Conservation (phyloP, 805 yeast genomes). For the Metschnikowia kunwiensis region DNA sequence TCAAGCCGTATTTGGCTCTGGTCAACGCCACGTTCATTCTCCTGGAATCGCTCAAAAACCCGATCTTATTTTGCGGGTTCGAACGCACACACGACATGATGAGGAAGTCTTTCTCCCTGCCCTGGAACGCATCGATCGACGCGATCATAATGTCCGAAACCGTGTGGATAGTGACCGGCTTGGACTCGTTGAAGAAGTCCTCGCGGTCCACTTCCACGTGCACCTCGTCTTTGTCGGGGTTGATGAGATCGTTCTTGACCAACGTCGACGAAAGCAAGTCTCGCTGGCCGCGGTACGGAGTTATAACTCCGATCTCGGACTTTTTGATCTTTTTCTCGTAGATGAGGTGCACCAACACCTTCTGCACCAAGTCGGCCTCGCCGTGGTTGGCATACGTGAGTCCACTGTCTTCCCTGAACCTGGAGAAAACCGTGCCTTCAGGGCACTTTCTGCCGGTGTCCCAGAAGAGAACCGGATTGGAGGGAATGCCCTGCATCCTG, state of each 20-base stretch:
- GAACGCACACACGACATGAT: slow-evolving; percentile 58
- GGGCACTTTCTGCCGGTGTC: slow-evolving; percentile 48
- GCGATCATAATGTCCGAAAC: slow-evolving; percentile 45
- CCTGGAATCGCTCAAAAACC: slow-evolving; percentile 80
- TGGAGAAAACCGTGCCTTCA: slow-evolving; percentile 50
- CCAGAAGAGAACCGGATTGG: slow-evolving; percentile 57
- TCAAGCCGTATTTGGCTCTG: slow-evolving; percentile 79
- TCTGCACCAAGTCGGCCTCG: slow-evolving; percentile 49
- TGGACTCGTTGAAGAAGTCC: slow-evolving; percentile 47
- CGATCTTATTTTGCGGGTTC: slow-evolving; percentile 69
- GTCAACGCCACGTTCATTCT: slow-evolving; percentile 88
- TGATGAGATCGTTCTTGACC: slow-evolving; percentile 50
- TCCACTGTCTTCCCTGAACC: slow-evolving; percentile 49
- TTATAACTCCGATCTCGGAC: slow-evolving; percentile 55
- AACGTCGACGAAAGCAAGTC: slow-evolving; percentile 54
- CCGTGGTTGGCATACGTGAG: slow-evolving; percentile 56
- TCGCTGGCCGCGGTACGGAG: slow-evolving; percentile 76
- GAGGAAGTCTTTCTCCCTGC: slow-evolving; percentile 53
- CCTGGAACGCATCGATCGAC: slow-evolving; percentile 55
- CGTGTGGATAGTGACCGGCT: slow-evolving; percentile 48
- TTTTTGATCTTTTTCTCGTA: slow-evolving; percentile 50
- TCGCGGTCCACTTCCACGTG: slow-evolving; percentile 59
- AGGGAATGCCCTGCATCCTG: slow-evolving; percentile 40
- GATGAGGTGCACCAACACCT: slow-evolving; percentile 48
- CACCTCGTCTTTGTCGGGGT: slow-evolving; percentile 49